A percentile compares a stretch with the other conserved stretches of the same genome.
Conservation (phyloP, 768 basidiomycete genomes). For the Leccinellum luteum region DNA sequence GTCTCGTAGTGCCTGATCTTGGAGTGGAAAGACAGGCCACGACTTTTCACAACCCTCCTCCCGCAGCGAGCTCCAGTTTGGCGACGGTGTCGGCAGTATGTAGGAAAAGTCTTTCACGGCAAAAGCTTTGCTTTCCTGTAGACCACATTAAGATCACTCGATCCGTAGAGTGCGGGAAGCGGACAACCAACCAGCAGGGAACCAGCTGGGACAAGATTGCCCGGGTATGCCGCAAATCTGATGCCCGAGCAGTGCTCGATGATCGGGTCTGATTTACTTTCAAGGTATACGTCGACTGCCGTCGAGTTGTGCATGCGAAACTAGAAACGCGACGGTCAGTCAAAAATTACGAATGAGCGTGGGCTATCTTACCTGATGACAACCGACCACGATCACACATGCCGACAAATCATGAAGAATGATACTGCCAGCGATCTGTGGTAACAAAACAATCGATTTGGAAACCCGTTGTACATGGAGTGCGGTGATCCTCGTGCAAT, state of each 20-base stretch:
- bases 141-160: background rate
- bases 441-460: constrained; percentile 64
- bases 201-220: constrained; percentile 1
- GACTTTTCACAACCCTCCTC: constrained; percentile 12
- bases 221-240: constrained; percentile 64
- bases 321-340: constrained; percentile 37
- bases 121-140: constrained; percentile 39
- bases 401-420: constrained; percentile 61
- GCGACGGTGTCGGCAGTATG: constrained; percentile 70
- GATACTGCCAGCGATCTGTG: constrained; percentile 65
- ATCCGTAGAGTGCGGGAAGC: background rate
- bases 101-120: constrained; percentile 84
- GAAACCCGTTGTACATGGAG: constrained; percentile 50
- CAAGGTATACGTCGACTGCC: constrained; percentile 61
- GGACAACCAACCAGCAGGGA: constrained; percentile 16
- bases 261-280: constrained; percentile 68
- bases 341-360: background rate
- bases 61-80: constrained; percentile 55
- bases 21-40: constrained; percentile 24
- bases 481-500: constrained; percentile 11
- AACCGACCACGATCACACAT: constrained; percentile 68
- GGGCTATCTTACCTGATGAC: constrained; percentile 65
- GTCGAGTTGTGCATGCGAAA: constrained; percentile 85
- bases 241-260: constrained; percentile 72
- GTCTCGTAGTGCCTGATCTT: constrained; percentile 12